Conservation (phyloP, 179 eudicot species). For the Silene noctiflora region DNA sequence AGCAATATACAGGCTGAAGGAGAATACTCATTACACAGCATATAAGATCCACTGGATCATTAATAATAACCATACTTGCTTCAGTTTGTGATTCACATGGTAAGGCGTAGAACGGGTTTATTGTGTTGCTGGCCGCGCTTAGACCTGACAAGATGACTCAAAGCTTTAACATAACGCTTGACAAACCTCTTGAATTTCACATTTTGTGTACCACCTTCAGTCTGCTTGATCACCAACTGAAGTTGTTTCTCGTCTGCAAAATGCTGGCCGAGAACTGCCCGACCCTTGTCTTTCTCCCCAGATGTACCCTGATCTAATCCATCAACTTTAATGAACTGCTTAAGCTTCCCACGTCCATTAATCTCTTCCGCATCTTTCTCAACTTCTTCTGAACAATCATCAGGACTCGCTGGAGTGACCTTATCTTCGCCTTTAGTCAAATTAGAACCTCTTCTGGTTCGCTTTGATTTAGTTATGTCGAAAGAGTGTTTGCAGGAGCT, state of each 20-base stretch:
- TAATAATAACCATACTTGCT: background rate
- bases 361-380: conserved; percentile 12
- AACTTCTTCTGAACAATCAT: background rate
- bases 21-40: background rate
- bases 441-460: conserved; percentile 25
- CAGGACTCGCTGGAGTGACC: background rate
- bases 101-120: conserved; percentile 26
- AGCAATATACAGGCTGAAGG: background rate
- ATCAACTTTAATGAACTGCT: conserved; percentile 28
- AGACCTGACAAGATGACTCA: conserved; percentile 25
- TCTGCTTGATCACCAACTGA: conserved; percentile 31
- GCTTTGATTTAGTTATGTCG: conserved; percentile 31
- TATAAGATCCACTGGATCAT: background rate
- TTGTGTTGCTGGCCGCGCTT: conserved; percentile 21
- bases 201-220: conserved; percentile 14
- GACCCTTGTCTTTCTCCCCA: conserved; percentile 12
- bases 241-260: conserved; percentile 30
- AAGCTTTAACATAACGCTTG: conserved; percentile 29
- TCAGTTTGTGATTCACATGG: conserved; percentile 11
- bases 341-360: conserved; percentile 23
- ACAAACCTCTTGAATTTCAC: conserved; percentile 22
- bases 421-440: background rate
- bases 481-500: conserved; percentile 20
- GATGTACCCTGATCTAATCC: background rate
- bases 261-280: conserved; percentile 22